Conservation (phyloP, 2,329 filamentous ascomycete genomes). For the Cladorrhinum sp. region DNA sequence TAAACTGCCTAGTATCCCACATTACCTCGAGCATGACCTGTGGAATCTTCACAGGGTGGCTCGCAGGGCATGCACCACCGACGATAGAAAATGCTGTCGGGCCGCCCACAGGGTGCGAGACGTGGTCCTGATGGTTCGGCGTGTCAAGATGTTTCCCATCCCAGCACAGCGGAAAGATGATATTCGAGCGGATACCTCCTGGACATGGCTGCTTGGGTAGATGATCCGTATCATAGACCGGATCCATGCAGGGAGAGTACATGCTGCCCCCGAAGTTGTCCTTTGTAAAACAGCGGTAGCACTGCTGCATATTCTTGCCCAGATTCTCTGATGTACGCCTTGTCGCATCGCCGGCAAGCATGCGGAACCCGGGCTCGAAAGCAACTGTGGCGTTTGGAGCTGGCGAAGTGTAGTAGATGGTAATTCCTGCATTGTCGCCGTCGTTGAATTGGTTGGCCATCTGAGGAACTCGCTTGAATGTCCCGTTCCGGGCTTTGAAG, state of each 20-base stretch:
- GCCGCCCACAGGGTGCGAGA: conserved; percentile 39
- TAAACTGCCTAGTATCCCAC: conserved; percentile 19
- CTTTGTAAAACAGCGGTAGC: conserved; percentile 17
- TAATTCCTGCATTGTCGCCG: conserved; percentile 20
- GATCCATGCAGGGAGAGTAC: conserved; percentile 19
- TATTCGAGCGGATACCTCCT: conserved; percentile 42
- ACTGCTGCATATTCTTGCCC: conserved; percentile 21
- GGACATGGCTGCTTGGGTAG: conserved; percentile 37
- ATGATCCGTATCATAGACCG: conserved; percentile 33
- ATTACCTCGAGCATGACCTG: conserved; percentile 20
- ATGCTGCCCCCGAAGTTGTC: conserved; percentile 17
- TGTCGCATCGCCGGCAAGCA: conserved; percentile 16
- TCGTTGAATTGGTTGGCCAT: conserved; percentile 19
- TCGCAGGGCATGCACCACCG: conserved; percentile 29
- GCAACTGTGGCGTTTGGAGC: conserved; percentile 15
- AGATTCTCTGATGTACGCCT: conserved; percentile 29
- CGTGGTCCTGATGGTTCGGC: conserved; percentile 40
- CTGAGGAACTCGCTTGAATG: conserved; percentile 22
- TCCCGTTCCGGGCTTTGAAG: conserved; percentile 19
- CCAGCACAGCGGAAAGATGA: conserved; percentile 47
- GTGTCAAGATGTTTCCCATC: conserved; percentile 43
- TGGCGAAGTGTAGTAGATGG: conserved; percentile 15
- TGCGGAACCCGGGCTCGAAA: conserved; percentile 21
- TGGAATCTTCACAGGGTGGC: conserved; percentile 21
- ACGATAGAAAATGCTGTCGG: conserved; percentile 37